Evolutionary conservation across 305 asterid genomes (phyloP), one percentile per base, ranked within the genome.

Genomic region (Fraxinus angustifolia): DNA sequence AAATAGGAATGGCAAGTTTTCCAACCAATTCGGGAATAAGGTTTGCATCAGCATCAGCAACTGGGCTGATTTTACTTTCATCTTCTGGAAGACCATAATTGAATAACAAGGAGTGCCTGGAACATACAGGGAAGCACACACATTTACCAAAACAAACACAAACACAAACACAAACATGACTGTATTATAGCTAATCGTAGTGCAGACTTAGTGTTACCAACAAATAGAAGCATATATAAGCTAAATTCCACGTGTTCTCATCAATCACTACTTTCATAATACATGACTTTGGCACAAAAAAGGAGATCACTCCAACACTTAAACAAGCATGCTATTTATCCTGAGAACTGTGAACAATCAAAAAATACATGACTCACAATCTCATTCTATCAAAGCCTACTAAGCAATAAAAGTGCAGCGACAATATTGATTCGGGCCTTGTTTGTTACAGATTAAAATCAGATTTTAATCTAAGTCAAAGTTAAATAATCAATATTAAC

Each of bases 71-170:
- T 71, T 80, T 85, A 33, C 78, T 87, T 79, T 84, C 93, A 83
- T 86, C 93, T 82, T 92, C 94, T 19, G 87, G 87, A 60, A 88
- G 84, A 40, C 99, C 97, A 85, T 94, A 96, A 85, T 78, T 86
- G 85, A 90, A 93, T 78, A 96, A 90, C 88, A 94, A 84, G n/a
- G 90, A 83, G 84, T 94, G 97, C 99, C 99, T 95, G 88, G 74
- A 88, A 84, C 82, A 28, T 38, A 74, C 26, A 38, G 77, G 21
- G 77, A 67, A 16, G 2, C 26, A 34, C 33, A 74, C 14, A 74
- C 7, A 16, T 77, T 14, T 81, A 78, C 45, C 11, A 76, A 78
- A 26, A 68, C n/a, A 28, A 68, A 75, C 65, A 40, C 40, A 78
- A 65, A 26, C 73, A 68, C n/a, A 28, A 68, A 75, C 65, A 40